Evolutionary conservation across 768 basidiomycete species (phyloP).

Genomic region (Russula vinacea): DNA sequence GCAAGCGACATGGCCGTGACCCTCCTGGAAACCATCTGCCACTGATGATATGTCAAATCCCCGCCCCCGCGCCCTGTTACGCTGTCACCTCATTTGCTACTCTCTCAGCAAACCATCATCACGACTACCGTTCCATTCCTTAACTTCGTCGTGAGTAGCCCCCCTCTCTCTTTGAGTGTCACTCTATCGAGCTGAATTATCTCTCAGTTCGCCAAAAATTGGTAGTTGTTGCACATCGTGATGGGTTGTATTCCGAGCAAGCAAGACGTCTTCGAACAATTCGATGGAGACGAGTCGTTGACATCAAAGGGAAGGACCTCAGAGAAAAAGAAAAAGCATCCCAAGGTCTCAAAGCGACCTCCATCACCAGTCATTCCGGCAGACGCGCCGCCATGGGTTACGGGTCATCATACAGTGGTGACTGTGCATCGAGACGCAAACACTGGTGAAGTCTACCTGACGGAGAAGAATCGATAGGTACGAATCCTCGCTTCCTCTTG

Average conservation of each 20-base stretch:
- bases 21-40: background rate
- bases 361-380: slow-evolving; percentile 16
- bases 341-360: slow-evolving; percentile 11
- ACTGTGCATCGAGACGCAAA: slow-evolving; percentile 10
- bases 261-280: slow-evolving; percentile 30
- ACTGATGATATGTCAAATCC: background rate
- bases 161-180: background rate
- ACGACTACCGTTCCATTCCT: slow-evolving; percentile 11
- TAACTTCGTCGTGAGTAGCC: slow-evolving; percentile 9
- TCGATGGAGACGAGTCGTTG: slow-evolving; percentile 1
- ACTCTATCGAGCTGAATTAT: background rate
- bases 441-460: slow-evolving; percentile 17
- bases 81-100: background rate
- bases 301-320: background rate
- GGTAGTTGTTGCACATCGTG: slow-evolving; percentile 3
- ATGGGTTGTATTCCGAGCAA: slow-evolving; percentile 50
- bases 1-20: background rate
- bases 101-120: background rate
- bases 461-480: slow-evolving; percentile 20
- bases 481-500: background rate
- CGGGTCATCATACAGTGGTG: slow-evolving; percentile 24
- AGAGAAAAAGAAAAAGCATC: slow-evolving; percentile 11
- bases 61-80: too few species aligned
- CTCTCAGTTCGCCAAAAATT: slow-evolving; percentile 1
- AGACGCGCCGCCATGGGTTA: slow-evolving; percentile 27